These are phyloP conservation scores for Paratinospora sagittata DNA, from an alignment of 164 flowering plant species.

Conservation along the genomic window DNA sequence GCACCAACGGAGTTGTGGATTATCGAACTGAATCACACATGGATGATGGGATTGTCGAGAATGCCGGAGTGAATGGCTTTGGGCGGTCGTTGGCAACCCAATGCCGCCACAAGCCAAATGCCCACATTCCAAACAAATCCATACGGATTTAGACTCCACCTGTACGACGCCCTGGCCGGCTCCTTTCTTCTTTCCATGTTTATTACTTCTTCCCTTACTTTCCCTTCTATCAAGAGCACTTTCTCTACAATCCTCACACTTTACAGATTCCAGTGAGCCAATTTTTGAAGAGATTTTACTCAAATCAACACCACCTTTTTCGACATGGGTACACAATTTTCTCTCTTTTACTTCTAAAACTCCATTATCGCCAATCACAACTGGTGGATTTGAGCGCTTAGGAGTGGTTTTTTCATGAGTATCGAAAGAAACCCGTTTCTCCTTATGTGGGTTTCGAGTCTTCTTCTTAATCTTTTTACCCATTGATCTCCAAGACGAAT, in stretches of 20 bases:
- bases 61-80: slow-evolving; percentile 70
- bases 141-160: slow-evolving; percentile 44
- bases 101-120: slow-evolving; percentile 81
- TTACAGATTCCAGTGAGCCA: slow-evolving; percentile 27
- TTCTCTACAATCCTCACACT: slow-evolving; percentile 75
- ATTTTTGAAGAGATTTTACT: slow-evolving; percentile 36
- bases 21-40: slow-evolving; percentile 54
- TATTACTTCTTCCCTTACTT: slow-evolving; percentile 60
- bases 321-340: slow-evolving; percentile 54
- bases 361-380: slow-evolving; percentile 30
- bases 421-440: slow-evolving; percentile 28
- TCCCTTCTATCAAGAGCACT: slow-evolving; percentile 36
- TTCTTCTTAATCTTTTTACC: slow-evolving; percentile 77
- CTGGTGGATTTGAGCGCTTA: slow-evolving; percentile 12
- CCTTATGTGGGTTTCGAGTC: slow-evolving; percentile 43
- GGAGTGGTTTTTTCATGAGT: slow-evolving; percentile 18
- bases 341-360: slow-evolving; percentile 32
- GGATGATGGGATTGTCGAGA: slow-evolving; percentile 53
- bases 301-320: slow-evolving; percentile 49
- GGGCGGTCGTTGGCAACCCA: slow-evolving; percentile 60
- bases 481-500: slow-evolving; percentile 45
- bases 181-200: slow-evolving; percentile 61
- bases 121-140: slow-evolving; percentile 93
- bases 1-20: slow-evolving; percentile 78
- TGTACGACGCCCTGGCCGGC: slow-evolving; percentile 25